Conservation (phyloP, 371 early-diverging fungal species). For the Dichotomocladium elegans region DNA sequence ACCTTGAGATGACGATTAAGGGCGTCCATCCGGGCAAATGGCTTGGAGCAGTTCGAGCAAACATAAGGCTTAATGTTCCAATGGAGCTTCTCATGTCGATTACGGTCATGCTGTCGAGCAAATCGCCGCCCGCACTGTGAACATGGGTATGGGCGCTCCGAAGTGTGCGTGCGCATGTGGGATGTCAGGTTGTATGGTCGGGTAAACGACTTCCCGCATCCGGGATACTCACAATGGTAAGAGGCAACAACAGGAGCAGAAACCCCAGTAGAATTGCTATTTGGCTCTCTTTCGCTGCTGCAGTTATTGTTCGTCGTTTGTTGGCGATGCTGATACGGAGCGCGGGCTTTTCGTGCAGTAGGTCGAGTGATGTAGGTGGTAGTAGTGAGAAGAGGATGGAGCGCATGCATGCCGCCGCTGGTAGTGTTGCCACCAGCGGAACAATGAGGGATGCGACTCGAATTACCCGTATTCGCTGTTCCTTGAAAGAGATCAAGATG, state of each 20-base stretch:
- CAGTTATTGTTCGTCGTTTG: too few relatives aligned
- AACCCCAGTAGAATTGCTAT: too few relatives aligned
- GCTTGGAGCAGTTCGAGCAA: constrained; percentile 49
- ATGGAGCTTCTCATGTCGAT: constrained; percentile 57
- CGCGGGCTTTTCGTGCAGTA: too few relatives aligned
- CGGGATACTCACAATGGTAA: constrained; percentile 29
- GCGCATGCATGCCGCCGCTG: too few relatives aligned
- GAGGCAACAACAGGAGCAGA: too few relatives aligned
- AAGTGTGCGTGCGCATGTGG: constrained; percentile 66
- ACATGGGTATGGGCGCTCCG: constrained; percentile 36
- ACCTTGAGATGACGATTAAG: constrained; percentile 67
- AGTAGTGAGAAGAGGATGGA: too few relatives aligned
- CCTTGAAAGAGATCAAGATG: too few relatives aligned
- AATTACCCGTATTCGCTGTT: too few relatives aligned
- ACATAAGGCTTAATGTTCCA: constrained; percentile 51
- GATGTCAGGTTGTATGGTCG: constrained; percentile 67
- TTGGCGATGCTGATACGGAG: too few relatives aligned
- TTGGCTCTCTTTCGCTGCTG: not conserved
- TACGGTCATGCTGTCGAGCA: constrained; percentile 58
- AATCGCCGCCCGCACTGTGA: constrained; percentile 46
- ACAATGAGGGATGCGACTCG: too few relatives aligned
- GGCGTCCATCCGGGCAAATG: constrained; percentile 66
- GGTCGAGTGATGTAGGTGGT: too few relatives aligned
- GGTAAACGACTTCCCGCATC: constrained; percentile 66
- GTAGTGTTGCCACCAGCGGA: too few relatives aligned